Base-by-base conservation (phyloP, 768 basidiomycete species). In the Termitomyces sp. region DNA sequence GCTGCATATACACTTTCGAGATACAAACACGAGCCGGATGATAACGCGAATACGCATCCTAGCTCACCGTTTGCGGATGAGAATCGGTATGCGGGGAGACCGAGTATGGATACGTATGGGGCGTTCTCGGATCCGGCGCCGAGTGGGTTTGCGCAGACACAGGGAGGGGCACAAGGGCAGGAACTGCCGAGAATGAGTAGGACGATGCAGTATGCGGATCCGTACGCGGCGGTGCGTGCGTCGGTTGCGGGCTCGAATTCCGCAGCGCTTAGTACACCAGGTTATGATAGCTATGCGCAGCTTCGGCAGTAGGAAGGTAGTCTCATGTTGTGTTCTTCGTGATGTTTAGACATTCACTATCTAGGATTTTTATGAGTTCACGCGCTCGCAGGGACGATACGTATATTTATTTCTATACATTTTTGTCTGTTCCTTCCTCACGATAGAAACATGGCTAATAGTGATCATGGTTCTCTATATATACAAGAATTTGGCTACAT, bases 201-300 rank as follows among this genome's bases (percentile, higher is more conserved):
- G 67, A 95, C 94, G 53, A 94, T 96, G 93, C 91, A 94, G 68
- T 91, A 93, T 64, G 91, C 91, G 23, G 87, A 94, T 65, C 91
- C 91, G 9, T 94, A 93, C 65, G 88, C 90, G 12, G 87, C 86
- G 11, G 89, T 93, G 37, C 78, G 89, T 17, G 86, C 86, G 8
- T 76, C 78, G 5, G 69, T 89, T 55, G 73, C 70, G 41, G 69
- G 68, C 31, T 69, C 54, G 58, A 66, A 58, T 30, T 61, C 71
- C 1, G 54, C 60, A 19, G 65, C 71, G 30, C 65, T 74, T 38
- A 48, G 49, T 8, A 54, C 61, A 40, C 77, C 82, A 14, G 76
- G 75, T 57, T 84, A 84, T 67, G 82, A 83, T 28, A 73, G 71
- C 23, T 83, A 83, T 63, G 66, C 76, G 48, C 79, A 75, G 57